These are phyloP conservation scores for Camellia oleifera DNA, from an alignment of 179 eudicot genomes.

Conservation along the genomic window DNA sequence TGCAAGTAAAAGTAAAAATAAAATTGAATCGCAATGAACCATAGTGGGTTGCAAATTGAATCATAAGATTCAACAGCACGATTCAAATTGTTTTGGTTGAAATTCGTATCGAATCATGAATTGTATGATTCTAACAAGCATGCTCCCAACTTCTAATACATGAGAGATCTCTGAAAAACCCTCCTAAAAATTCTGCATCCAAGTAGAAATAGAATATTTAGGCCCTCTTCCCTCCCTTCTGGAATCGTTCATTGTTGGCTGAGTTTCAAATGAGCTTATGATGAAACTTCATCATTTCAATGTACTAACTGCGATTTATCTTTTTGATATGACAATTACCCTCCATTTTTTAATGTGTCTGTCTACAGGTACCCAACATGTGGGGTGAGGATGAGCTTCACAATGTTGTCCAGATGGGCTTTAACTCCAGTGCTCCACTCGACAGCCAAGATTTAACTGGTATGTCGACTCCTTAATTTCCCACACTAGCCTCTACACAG, in stretches of 20 bases:
- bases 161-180: background rate
- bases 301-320: background rate
- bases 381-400: slow-evolving; percentile 98
- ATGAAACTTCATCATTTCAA: background rate
- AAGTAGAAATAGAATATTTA: background rate
- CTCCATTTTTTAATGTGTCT: background rate
- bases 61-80: too few species aligned
- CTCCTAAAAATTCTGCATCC: background rate
- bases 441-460: slow-evolving; percentile 63
- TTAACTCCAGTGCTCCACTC: slow-evolving; percentile 45
- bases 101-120: too few species aligned
- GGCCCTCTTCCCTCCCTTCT: background rate
- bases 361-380: slow-evolving; percentile 49
- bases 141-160: background rate
- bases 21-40: too few species aligned
- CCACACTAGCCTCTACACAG: background rate
- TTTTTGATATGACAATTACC: background rate
- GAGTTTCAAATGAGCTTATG: background rate
- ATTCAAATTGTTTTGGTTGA: too few species aligned
- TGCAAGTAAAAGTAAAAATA: too few species aligned
- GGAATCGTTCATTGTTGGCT: background rate
- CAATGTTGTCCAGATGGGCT: slow-evolving; percentile 81
- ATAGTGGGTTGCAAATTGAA: too few species aligned
- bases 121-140: too few species aligned
- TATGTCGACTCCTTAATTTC: slow-evolving; percentile 20